These are phyloP conservation scores for Halenospora varia DNA, from an alignment of 495 filamentous ascomycete genomes.

Conservation along the genomic window DNA sequence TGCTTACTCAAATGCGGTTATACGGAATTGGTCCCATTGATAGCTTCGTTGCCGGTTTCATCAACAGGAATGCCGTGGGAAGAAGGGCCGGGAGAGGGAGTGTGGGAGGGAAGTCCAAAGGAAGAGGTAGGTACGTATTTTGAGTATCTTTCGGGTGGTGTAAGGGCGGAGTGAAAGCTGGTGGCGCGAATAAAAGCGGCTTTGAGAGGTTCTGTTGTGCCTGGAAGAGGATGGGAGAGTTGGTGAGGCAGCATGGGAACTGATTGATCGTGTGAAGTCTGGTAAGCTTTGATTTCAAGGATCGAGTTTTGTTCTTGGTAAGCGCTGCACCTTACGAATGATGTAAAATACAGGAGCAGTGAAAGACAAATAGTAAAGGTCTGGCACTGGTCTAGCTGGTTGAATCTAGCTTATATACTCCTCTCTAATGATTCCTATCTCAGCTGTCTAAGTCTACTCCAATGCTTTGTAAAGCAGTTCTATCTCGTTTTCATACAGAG, in stretches of 20 bases:
- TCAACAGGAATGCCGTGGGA: conserved; percentile 1
- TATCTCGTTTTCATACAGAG: no score
- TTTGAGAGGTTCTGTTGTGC: background rate
- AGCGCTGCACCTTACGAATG: no score
- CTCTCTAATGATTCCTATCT: no score
- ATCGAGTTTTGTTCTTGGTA: no score
- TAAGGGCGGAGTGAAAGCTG: background rate
- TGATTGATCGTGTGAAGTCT: background rate
- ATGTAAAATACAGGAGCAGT: no score
- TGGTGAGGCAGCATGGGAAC: background rate
- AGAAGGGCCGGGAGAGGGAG: no score
- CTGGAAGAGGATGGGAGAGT: background rate
- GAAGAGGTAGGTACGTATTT: background rate
- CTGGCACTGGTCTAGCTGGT: no score
- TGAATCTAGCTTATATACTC: no score
- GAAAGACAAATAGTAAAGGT: no score
- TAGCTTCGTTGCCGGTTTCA: conserved; percentile 9
- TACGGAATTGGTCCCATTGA: conserved; percentile 4
- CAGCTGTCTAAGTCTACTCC: no score
- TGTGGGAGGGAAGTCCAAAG: background rate
- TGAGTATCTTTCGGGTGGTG: background rate
- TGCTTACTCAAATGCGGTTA: background rate
- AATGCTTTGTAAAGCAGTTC: no score
- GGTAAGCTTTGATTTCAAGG: background rate
- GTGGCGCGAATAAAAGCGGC: background rate